A percentile compares a stretch with the other conserved stretches of the same genome.
Evolutionary conservation across 192 early-diverging fungal genomes (phyloP).

Genomic region (Dissophora globulifera): DNA sequence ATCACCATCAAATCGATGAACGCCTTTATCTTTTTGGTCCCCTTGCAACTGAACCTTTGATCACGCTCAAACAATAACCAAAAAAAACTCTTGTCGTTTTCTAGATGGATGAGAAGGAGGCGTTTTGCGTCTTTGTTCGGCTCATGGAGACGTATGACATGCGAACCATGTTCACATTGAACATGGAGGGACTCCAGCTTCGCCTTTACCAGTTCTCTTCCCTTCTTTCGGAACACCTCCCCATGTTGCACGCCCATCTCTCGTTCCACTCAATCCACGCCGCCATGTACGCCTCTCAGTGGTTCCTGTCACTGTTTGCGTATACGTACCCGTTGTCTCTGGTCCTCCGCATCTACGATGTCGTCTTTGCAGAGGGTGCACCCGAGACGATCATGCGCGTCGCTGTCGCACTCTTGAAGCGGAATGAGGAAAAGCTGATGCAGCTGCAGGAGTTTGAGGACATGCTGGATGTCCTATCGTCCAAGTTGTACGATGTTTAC

Average conservation of each 20-base stretch:
- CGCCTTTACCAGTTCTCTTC: constrained; percentile 88
- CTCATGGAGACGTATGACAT: constrained; percentile 95
- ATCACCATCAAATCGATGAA: too few relatives aligned
- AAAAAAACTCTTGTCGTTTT: background rate
- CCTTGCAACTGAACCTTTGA: too few relatives aligned
- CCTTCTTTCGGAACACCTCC: constrained; percentile 80
- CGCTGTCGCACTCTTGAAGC: constrained; percentile 87
- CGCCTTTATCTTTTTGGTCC: too few relatives aligned
- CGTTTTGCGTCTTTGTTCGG: constrained; percentile 94
- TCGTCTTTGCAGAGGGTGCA: constrained; percentile 90
- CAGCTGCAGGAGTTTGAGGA: constrained; percentile 80
- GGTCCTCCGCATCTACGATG: constrained; percentile 93
- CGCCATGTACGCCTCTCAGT: constrained; percentile 95
- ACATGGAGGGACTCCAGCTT: constrained; percentile 94
- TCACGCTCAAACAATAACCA: too few relatives aligned
- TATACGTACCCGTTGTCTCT: constrained; percentile 92
- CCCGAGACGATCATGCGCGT: constrained; percentile 92
- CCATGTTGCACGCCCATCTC: constrained; percentile 82
- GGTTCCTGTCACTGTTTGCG: constrained; percentile 98
- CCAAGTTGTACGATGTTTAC: constrained; percentile 85
- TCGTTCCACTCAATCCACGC: constrained; percentile 75
- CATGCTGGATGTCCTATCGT: constrained; percentile 83
- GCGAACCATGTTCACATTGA: constrained; percentile 92
- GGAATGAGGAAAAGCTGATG: constrained; percentile 78
- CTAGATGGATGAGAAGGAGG: constrained; percentile 93